phyloP scores from a whole-genome alignment of 2,329 filamentous ascomycete genomes.

The Aspergillus jensenii region DNA sequence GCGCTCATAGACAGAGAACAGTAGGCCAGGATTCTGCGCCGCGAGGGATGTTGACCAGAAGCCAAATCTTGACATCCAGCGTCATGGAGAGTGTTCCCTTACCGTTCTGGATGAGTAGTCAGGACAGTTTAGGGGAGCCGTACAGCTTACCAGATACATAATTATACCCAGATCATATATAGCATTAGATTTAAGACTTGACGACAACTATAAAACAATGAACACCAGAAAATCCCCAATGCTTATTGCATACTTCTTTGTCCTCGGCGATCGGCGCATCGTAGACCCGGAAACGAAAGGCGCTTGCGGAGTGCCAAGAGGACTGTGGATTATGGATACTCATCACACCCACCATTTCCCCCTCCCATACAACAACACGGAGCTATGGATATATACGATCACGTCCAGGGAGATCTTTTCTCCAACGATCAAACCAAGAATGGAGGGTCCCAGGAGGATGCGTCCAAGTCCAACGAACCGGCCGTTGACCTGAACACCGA shows the following conservation, averaged over 20 bases:
- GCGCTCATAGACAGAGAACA: conserved; percentile 14
- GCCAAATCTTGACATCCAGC: conserved; percentile 42
- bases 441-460: conserved; percentile 47
- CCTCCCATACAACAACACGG: conserved; percentile 13
- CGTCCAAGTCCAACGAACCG: conserved; percentile 29
- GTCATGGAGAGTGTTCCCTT: conserved; percentile 45
- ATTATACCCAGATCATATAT: conserved; percentile 6
- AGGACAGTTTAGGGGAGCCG: conserved; percentile 39
- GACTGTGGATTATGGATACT: neutral
- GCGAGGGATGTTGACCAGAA: conserved; percentile 30
- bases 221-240: neutral
- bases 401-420: conserved; percentile 82
- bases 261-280: conserved; percentile 25
- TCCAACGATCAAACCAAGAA: conserved; percentile 52
- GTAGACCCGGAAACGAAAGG: conserved; percentile 24
- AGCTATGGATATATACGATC: conserved; percentile 93
- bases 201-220: neutral
- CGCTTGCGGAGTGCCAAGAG: conserved; percentile 8
- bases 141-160: conserved; percentile 30
- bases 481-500: conserved; percentile 72
- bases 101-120: conserved; percentile 41
- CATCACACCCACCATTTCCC: neutral
- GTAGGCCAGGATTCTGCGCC: conserved; percentile 15
- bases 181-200: neutral
- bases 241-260: neutral